A percentile compares a stretch with the other conserved stretches of the same genome.
phyloP scores from a whole-genome alignment of 1,284 basidiomycete genomes.

The Paramarasmius palmivorus region DNA sequence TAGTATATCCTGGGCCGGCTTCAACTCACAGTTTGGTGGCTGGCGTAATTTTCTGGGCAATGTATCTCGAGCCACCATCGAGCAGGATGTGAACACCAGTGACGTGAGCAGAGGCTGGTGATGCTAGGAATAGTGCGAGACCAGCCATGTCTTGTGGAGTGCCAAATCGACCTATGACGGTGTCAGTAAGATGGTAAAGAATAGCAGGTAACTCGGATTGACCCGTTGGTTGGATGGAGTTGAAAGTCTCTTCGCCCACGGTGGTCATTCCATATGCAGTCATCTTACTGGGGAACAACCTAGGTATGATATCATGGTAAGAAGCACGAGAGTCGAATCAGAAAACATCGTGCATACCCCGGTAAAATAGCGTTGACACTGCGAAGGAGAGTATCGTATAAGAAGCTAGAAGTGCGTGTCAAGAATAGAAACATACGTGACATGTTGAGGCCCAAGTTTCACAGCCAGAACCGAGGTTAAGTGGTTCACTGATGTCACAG shows the following conservation, averaged over 20 bases:
- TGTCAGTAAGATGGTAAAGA: not conserved
- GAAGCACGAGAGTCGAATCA: not conserved
- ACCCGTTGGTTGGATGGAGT: constrained; percentile 62
- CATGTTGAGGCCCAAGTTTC: constrained; percentile 59
- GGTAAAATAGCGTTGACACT: constrained; percentile 87
- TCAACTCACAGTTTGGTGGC: constrained; percentile 6
- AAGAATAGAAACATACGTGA: constrained; percentile 53
- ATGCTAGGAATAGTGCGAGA: constrained; percentile 70
- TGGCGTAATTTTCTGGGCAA: not conserved
- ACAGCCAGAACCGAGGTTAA: constrained; percentile 75
- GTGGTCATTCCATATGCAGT: constrained; percentile 74
- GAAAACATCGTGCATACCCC: constrained; percentile 38
- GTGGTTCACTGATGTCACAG: constrained; percentile 61
- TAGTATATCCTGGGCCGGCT: not conserved
- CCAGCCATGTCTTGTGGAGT: constrained; percentile 76
- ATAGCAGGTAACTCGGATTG: constrained; percentile 14
- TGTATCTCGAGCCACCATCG: constrained; percentile 62
- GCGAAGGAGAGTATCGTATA: not conserved
- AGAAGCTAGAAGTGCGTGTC: not conserved
- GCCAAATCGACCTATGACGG: constrained; percentile 60
- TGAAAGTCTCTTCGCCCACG: constrained; percentile 54
- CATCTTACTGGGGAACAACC: constrained; percentile 87
- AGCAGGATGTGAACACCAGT: constrained; percentile 73
- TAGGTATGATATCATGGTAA: constrained; percentile 23
- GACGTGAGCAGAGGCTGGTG: constrained; percentile 70